Evolutionary conservation across 2,329 filamentous ascomycete genomes (phyloP), one percentile per base, ranked within the genome.

Genomic region (Verticillium nubilum): DNA sequence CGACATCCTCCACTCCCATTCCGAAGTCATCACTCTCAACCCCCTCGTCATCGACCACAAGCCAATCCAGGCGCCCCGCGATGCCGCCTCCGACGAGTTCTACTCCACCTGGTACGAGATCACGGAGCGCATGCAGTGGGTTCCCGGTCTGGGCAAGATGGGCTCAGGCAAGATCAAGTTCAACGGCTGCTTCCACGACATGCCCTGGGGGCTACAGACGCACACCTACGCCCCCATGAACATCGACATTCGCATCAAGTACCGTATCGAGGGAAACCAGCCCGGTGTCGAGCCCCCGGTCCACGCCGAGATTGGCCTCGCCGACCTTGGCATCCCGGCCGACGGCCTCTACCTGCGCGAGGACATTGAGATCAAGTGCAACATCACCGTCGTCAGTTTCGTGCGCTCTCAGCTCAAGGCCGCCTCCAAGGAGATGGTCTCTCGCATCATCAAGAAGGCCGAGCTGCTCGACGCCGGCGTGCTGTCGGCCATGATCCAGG

Each of bases 51-150:
- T 88, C 61, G 76, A 77, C 37, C 82, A 87, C 75, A 83, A 84
- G 63, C 75, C 85, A 61, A 87, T 89, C 69, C 78, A 85, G 58
- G 86, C 87, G 1, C 87, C 87, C 28, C 86, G 86, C 73, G 80
- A 87, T 73, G 86, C 87, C 63, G 81, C 85, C 59, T 76, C 85
- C 64, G 87, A 90, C 72, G 87, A 90, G 72, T 90, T 81, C 74
- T 90, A 88, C 73, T 85, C 85, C 63, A 88, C 87, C 29, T 90
- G 87, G 87, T 90, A 90, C 71, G 86, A 90, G 72, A 89, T 90
- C 68, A 82, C 76, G 60, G 82, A 90, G 77, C 82, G 86, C 67
- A 86, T 90, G 61, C 86, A 89, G 69, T 84, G 86, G 65, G 74
- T 89, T 5, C 87, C 87, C 0, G 87, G 87, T 33, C 74, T 89